Percentiles rank a stretch among this genome's conserved stretches.
Evolutionary conservation across 1,284 basidiomycete species (phyloP).

Genomic region (Ceratobasidium sp.): DNA sequence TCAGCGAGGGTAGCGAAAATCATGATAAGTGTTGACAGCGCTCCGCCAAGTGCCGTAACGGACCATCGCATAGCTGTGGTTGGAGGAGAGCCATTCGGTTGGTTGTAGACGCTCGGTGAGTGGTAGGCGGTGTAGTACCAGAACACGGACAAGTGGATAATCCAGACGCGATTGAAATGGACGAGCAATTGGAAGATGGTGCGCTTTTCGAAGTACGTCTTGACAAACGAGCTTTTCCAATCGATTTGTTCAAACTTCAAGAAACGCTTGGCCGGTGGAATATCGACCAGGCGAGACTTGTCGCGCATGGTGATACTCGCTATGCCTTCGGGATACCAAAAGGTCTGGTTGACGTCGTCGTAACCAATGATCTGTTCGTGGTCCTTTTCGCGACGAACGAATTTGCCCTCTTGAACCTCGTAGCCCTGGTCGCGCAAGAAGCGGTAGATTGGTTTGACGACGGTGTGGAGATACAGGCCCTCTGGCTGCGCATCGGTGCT

Average conservation of each 20-base stretch:
- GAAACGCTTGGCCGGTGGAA: constrained; percentile 88
- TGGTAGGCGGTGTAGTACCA: constrained; percentile 95
- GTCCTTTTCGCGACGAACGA: constrained; percentile 89
- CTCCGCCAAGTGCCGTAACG: constrained; percentile 87
- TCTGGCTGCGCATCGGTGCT: constrained; percentile 92
- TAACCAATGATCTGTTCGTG: constrained; percentile 97
- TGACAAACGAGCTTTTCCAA: constrained; percentile 94
- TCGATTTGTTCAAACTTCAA: constrained; percentile 94
- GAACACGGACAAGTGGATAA: constrained; percentile 88
- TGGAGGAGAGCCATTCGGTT: constrained; percentile 59
- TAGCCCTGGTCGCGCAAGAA: constrained; percentile 98
- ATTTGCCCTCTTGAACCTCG: constrained; percentile 94
- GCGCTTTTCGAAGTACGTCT: constrained; percentile 94
- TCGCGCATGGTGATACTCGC: constrained; percentile 87
- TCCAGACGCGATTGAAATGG: constrained; percentile 98
- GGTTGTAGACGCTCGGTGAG: constrained; percentile 85
- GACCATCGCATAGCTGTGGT: constrained; percentile 85
- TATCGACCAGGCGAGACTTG: constrained; percentile 88
- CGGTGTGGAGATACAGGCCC: constrained; percentile 88
- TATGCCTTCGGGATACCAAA: constrained; percentile 99
- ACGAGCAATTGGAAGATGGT: constrained; percentile 92
- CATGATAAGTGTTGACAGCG: constrained; percentile 91
- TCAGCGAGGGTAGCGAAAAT: constrained; percentile 89
- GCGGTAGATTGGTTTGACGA: constrained; percentile 92
- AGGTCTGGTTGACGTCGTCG: constrained; percentile 98